Base-by-base conservation (phyloP, 1,284 basidiomycete genomes). In the Tylopilus sp. region DNA sequence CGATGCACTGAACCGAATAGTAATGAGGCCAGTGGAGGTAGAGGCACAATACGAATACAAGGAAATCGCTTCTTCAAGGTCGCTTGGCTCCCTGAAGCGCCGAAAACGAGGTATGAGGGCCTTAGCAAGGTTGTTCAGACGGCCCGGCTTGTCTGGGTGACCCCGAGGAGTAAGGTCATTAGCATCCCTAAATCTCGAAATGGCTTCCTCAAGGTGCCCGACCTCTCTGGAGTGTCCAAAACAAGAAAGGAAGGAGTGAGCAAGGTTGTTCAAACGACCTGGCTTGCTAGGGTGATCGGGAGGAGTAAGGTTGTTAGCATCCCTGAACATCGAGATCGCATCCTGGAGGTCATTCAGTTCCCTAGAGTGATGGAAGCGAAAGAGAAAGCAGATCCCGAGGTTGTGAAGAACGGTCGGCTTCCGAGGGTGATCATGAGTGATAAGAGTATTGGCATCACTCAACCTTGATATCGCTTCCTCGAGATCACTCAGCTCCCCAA, bases 401-500 rank as follows among this genome's bases (percentile, higher is more conserved):
- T 10, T 35, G n/a, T 35, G 5, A n/a, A 35, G n/a, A 19, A n/a
- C n/a, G 8, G 1, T 35, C 5, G 54, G 48, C 35, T 22, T 43
- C 5, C 25, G 4, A 7, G 40, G 29, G 24, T 46, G 55, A 8
- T 28, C 29, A 11, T 57, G 26, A 9, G 48, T 54, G 14, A 33
- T 43, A 13, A 44, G 48, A 3, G 31, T 10, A 3, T 44, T 25
- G 28, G 54, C 54, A 11, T 41, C 19, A 20, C 5, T 26, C 10
- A 29, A 19, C 13, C 11, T 57, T 4, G 24, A 40, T 24, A 55
- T 56, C 7, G 53, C 53, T 19, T 43, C 22, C n/a, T 56, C 54
- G 5, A 55, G 35, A 19, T 55, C 54, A 17, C 5, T n/a, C 3
- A n/a, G 26, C 9, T 26, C 26, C 5, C 36, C 28, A 2, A 40